Conservation (phyloP, 192 early-diverging fungal species). For the Mortierella hygrophila region DNA sequence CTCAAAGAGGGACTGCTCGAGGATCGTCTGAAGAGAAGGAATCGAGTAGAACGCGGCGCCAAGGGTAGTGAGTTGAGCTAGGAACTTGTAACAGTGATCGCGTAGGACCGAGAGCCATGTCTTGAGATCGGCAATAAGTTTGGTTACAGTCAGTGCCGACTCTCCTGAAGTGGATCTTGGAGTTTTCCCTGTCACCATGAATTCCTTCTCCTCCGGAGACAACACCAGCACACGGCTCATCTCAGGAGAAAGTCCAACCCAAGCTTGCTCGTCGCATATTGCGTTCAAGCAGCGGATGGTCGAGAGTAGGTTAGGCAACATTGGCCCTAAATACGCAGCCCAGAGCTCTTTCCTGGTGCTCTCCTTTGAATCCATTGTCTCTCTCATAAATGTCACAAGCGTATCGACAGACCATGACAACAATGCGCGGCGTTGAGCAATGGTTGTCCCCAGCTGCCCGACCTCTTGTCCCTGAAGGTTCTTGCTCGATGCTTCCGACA, state of each 20-base stretch:
- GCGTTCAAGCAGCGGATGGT: conserved; percentile 42
- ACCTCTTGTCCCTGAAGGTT: not conserved
- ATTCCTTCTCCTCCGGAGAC: conserved; percentile 38
- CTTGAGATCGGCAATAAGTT: conserved; percentile 33
- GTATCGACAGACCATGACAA: conserved; percentile 35
- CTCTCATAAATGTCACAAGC: conserved; percentile 37
- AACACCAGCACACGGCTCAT: conserved; percentile 2
- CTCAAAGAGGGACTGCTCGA: conserved; percentile 52
- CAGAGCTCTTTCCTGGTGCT: conserved; percentile 14
- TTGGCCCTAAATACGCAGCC: conserved; percentile 5
- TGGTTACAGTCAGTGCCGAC: not conserved
- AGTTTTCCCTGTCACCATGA: conserved; percentile 40
- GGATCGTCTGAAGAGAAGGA: conserved; percentile 20
- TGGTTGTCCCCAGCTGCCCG: not conserved
- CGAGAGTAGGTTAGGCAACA: conserved; percentile 35
- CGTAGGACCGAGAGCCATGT: conserved; percentile 35
- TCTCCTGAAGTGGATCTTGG: not conserved
- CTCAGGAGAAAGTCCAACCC: conserved; percentile 26
- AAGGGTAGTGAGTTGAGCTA: conserved; percentile 35
- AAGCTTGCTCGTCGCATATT: conserved; percentile 11
- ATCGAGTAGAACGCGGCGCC: conserved; percentile 51
- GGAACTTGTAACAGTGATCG: conserved; percentile 35
- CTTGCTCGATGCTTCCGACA: conserved; percentile 8
- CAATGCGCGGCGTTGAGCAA: conserved; percentile 10
- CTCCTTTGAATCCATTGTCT: conserved; percentile 27